Evolutionary conservation across 805 yeast genomes (phyloP).

Genomic region (Clavispora phyllophila): DNA sequence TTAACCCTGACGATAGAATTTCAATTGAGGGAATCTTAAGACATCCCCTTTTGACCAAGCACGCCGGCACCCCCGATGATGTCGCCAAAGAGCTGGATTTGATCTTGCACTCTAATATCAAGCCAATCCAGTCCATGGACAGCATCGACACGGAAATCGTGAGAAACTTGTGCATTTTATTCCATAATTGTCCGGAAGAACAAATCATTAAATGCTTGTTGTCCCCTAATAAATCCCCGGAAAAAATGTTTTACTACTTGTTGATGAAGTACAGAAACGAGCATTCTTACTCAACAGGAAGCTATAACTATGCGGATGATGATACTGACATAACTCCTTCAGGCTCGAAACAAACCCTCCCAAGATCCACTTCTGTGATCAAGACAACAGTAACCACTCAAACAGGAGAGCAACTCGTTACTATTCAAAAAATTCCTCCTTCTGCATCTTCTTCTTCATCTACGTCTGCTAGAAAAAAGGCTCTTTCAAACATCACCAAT

Average conservation of each 20-base stretch:
- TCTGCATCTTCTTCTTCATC: conserved; percentile 21
- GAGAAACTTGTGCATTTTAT: conserved; percentile 69
- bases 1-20: conserved; percentile 77
- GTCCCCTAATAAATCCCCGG: conserved; percentile 58
- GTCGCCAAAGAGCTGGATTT: conserved; percentile 3
- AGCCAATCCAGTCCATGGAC: conserved; percentile 32
- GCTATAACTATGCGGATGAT: conserved; percentile 21
- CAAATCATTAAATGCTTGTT: conserved; percentile 49
- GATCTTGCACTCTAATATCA: conserved; percentile 18
- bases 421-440: conserved; percentile 19
- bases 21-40: conserved; percentile 66
- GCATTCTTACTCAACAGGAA: conserved; percentile 33
- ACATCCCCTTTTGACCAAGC: conserved; percentile 80
- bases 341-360: conserved; percentile 26
- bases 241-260: conserved; percentile 75
- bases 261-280: conserved; percentile 70
- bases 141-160: conserved; percentile 71
- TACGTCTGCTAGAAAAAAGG: conserved; percentile 18
- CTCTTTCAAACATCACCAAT: conserved; percentile 31
- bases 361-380: conserved; percentile 36
- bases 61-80: conserved; percentile 40
- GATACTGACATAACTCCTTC: conserved; percentile 20
- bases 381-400: conserved; percentile 36
- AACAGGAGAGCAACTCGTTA: conserved; percentile 21
- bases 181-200: conserved; percentile 68